These are phyloP conservation scores for Moesziomyces sp. DNA, from an alignment of 1,284 basidiomycete genomes.

Conservation along the genomic window DNA sequence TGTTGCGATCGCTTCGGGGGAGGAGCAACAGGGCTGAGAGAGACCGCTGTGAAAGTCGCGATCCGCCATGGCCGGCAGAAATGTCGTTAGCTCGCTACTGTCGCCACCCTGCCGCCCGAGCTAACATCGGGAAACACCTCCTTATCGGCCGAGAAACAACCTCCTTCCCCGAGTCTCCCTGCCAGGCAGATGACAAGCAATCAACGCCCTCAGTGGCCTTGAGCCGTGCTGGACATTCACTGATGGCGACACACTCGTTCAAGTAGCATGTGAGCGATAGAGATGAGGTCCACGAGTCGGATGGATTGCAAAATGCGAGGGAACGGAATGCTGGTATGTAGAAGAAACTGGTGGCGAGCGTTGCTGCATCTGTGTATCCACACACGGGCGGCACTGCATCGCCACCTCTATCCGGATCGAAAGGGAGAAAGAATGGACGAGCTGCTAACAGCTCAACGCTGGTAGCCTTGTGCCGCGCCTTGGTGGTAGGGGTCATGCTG, in stretches of 20 bases:
- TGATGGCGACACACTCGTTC: too few species aligned
- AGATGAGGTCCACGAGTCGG: not conserved
- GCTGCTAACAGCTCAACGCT: not conserved
- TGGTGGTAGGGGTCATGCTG: conserved; percentile 17
- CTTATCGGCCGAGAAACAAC: not conserved
- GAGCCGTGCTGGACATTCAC: not conserved
- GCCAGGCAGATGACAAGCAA: too few species aligned
- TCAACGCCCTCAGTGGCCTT: not conserved
- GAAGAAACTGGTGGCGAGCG: not conserved
- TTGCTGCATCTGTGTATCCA: too few species aligned
- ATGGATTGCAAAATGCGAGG: conserved; percentile 5
- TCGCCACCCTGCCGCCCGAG: not conserved
- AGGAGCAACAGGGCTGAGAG: not conserved
- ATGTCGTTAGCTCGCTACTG: not conserved
- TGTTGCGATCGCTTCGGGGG: not conserved
- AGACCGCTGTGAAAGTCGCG: not conserved
- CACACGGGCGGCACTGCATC: too few species aligned
- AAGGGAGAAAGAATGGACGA: not conserved
- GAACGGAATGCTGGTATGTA: conserved; percentile 6
- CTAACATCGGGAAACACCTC: not conserved
- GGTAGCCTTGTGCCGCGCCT: conserved; percentile 11
- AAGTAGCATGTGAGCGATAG: too few species aligned
- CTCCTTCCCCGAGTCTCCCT: too few species aligned
- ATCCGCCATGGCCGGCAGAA: not conserved
- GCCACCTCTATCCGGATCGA: not conserved